These are phyloP conservation scores for Cercospora sp. DNA, from an alignment of 2,329 filamentous ascomycete species.

Conservation along the genomic window DNA sequence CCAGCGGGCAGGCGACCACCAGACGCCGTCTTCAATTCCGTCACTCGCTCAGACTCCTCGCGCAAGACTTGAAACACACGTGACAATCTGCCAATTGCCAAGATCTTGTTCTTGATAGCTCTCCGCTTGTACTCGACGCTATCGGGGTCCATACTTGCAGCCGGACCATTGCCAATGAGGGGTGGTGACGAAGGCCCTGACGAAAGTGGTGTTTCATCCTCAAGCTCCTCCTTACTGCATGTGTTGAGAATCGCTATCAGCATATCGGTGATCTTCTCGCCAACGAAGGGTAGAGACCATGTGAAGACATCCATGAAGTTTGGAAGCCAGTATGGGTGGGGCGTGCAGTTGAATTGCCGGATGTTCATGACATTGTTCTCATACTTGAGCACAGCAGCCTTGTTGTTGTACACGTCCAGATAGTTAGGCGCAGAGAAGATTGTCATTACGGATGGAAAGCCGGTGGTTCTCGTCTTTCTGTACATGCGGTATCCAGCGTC, in stretches of 20 bases:
- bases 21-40: slow-evolving; percentile 94
- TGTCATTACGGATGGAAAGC: slow-evolving; percentile 99
- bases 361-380: slow-evolving; percentile 99
- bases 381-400: slow-evolving; percentile 97
- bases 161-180: slow-evolving; percentile 45
- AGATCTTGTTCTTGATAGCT: slow-evolving; percentile 99
- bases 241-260: slow-evolving; percentile 97
- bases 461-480: slow-evolving; percentile 94
- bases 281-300: slow-evolving; percentile 98
- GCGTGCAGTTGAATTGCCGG: slow-evolving; percentile 98
- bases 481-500: slow-evolving; percentile 99
- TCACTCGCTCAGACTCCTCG: slow-evolving; percentile 95
- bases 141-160: slow-evolving; percentile 66
- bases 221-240: slow-evolving; percentile 95
- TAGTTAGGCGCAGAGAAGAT: slow-evolving; percentile 99
- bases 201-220: slow-evolving; percentile 80
- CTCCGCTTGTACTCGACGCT: slow-evolving; percentile 91
- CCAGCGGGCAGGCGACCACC: slow-evolving; percentile 90
- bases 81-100: slow-evolving; percentile 93
- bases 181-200: slow-evolving; percentile 73
- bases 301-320: slow-evolving; percentile 99
- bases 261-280: slow-evolving; percentile 99
- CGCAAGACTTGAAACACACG: slow-evolving; percentile 97
- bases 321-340: slow-evolving; percentile 97
- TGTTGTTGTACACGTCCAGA: slow-evolving; percentile 99